Evolutionary conservation across 352 stramenopile species (phyloP), one percentile per base, ranked within the genome.

Genomic region (Pilasporangium apinafurcum): DNA sequence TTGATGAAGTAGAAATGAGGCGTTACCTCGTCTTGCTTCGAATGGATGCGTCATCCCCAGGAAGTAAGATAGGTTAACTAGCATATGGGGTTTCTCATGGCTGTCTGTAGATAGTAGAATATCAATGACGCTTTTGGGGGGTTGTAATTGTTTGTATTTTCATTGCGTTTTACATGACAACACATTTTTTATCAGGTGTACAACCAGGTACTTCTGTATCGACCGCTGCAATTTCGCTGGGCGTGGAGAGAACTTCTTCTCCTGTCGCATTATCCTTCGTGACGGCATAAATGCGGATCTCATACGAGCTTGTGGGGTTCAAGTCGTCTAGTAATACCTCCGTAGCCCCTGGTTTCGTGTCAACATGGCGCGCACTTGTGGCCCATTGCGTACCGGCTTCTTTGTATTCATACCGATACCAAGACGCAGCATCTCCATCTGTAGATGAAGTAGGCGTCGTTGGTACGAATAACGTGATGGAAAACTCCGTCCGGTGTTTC

Each of bases 281-380:
- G 20, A 91, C 60, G 7, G 73, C 65, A 54, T 83, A 88, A 35
- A 94, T 61, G 34, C 83, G 80, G 46, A 94, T 74, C 49, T 94
- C 73, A 59, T 94, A 94, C 33, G 83, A 85, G 69, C 80, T 87
- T 32, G 83, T 92, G 21, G 83, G 83, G 65, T 91, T 91, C 12
- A 94, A 62, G 41, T 94, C 83, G 55, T 94, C 80, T 40, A 94
- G 65, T 51, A 87, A 21, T 37, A 89, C 68, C 22, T 76, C 61
- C 4, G 46, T 54, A 5, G 68, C 73, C 6, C 63, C 62, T 0
- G 57, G 22, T 30, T 65, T 42, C 12, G 65, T 58, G 43, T 88
- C 68, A 29, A 88, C 48, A 14, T 37, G 44, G 34, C 68, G 55
- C 4, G 57, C 55, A 20, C 45, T 34, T 8, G 59, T 43, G 17